Evolutionary conservation across 495 filamentous ascomycete species (phyloP), one percentile per base, ranked within the genome.

Genomic region (Hypoxylon lienhwacheense): DNA sequence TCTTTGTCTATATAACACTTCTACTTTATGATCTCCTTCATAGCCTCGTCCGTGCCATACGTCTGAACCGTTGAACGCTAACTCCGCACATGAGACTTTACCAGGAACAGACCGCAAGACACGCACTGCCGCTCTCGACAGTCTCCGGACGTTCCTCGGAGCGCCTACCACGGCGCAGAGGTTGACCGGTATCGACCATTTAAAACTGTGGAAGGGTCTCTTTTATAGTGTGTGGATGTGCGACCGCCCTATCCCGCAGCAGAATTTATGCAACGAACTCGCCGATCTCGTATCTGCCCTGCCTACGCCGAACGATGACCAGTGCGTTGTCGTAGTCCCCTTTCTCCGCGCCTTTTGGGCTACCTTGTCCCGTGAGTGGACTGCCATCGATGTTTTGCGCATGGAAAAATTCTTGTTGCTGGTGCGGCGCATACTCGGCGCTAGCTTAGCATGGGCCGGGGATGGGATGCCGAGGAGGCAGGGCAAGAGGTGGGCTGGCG

Each of bases 151-250:
- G 32, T 98, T 87, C 73, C 83, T 98, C 64, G 82, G 83, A 14
- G 81, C 81, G 24, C 81, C 81, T 19, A 71, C 80, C 26, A 64
- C 70, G 35, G 55, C 71, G 36, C 57, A 69, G 1, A 59, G 66
- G 16, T 82, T 98, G 47, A 75, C 81, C 10, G 76, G 83, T 14
- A 70, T 95, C 57, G 92, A 98, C 40, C 75, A 89, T 24, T 77
- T 95, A 46, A 96, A 97, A 73, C 79, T 98, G 53, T 96, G 91
- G 90, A 96, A 96, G 71, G 93, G 92, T 26, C 83, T 98, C 17
- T 97, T 95, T 75, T 97, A 87, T 80, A 93, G 90, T 72, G 83
- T 96, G 69, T 96, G 89, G 85, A 92, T 96, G 85, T 90, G 85
- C 68, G 91, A 96, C 73, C 88, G 88, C 40, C 86, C 90, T 14